Percentiles rank a stretch among this genome's conserved stretches.
Evolutionary conservation across 2,329 filamentous ascomycete genomes (phyloP).

Genomic region (Ustulina deusta): DNA sequence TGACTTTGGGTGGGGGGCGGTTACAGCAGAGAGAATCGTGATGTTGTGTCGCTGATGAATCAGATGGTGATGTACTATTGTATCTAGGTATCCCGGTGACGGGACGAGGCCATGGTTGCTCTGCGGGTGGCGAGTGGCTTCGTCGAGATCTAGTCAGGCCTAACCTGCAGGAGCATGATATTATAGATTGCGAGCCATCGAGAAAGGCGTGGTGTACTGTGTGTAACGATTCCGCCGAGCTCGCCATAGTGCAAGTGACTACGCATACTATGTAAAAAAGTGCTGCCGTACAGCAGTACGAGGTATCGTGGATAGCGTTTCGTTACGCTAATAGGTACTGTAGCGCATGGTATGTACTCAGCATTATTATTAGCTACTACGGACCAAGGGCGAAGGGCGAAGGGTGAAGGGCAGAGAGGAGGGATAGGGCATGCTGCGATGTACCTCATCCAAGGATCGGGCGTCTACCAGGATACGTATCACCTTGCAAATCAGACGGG

Average conservation of each 20-base stretch:
- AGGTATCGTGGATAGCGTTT: neutral
- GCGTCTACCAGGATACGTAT: neutral
- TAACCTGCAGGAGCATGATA: constrained; percentile 29
- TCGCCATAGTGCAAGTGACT: neutral
- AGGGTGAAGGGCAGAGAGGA: neutral
- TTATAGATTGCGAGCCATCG: constrained; percentile 26
- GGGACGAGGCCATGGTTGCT: constrained; percentile 1
- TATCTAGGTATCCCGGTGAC: constrained; percentile 13
- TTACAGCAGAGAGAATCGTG: neutral
- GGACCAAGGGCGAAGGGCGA: too few relatives aligned
- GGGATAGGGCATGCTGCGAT: neutral
- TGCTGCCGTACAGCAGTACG: neutral
- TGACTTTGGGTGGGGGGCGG: constrained; percentile 1
- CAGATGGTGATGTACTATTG: neutral
- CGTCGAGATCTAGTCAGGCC: constrained; percentile 20
- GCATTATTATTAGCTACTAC: too few relatives aligned
- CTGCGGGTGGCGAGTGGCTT: constrained; percentile 20
- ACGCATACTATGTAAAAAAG: too few relatives aligned
- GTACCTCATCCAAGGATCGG: neutral
- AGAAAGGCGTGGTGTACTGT: neutral
- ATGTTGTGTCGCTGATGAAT: constrained; percentile 11
- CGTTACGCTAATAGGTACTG: neutral
- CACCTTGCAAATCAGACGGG: neutral
- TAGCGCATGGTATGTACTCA: neutral
- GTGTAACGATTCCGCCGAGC: neutral